phyloP scores from a whole-genome alignment of 768 basidiomycete species.

The Lactarius tabidus region DNA sequence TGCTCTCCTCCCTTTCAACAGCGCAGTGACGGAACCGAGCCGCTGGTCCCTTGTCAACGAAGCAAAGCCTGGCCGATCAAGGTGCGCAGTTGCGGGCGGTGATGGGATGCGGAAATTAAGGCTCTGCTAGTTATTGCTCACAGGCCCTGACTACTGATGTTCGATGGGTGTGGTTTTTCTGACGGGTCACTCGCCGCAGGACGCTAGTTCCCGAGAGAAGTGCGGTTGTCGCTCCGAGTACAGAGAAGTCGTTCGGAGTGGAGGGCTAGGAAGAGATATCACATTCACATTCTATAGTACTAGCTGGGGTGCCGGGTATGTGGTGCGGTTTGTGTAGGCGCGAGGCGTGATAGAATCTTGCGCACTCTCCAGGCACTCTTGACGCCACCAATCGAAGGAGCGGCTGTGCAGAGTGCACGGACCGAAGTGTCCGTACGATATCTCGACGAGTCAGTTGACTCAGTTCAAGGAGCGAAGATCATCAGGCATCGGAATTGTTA shows the following conservation, averaged over 20 bases:
- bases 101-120: not conserved
- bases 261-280: not conserved
- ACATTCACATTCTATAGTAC: too few species aligned
- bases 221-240: not conserved
- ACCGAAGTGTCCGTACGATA: conserved; percentile 2
- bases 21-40: not conserved
- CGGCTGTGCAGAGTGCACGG: conserved; percentile 1
- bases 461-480: not conserved
- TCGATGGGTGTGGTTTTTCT: not conserved
- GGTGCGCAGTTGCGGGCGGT: not conserved
- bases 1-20: not conserved
- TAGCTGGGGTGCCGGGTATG: not conserved
- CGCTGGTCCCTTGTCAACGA: not conserved
- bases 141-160: not conserved
- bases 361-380: conserved; percentile 12
- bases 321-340: not conserved
- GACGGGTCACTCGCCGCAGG: not conserved
- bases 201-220: not conserved
- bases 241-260: not conserved
- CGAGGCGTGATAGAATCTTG: not conserved
- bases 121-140: not conserved
- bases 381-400: not conserved
- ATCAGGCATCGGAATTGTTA: not conserved
- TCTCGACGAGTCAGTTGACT: not conserved
- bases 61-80: not conserved